Conservation (phyloP, 164 flowering plant genomes). For the Hamamelis virginiana region DNA sequence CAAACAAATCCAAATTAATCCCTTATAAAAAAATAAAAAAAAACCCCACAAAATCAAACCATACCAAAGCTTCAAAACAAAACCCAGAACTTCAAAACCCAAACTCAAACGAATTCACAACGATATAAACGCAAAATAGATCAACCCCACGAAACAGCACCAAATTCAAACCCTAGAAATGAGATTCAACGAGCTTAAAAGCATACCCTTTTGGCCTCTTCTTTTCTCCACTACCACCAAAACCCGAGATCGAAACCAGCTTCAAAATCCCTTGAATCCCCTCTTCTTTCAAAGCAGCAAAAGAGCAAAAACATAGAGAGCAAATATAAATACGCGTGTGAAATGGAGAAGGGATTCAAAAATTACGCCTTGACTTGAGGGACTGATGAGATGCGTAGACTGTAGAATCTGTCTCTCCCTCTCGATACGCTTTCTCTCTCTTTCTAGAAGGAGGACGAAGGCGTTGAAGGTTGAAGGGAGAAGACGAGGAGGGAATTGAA, state of each 20-base stretch:
- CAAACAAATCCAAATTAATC: neutral
- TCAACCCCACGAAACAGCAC: no score
- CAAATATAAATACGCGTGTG: neutral
- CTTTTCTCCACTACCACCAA: neutral
- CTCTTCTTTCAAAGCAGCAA: neutral
- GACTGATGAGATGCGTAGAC: neutral
- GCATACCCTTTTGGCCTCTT: constrained; percentile 7
- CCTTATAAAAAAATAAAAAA: constrained; percentile 1
- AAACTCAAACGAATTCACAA: constrained; percentile 4
- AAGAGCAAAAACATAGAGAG: neutral
- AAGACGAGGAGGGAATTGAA: neutral
- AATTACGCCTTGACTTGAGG: constrained; percentile 3
- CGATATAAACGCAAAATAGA: neutral
- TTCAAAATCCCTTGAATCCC: neutral
- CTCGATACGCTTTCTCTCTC: neutral
- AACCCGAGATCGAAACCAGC: neutral
- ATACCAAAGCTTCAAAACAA: constrained; percentile 2
- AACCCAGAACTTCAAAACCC: constrained; percentile 6
- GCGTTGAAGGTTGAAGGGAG: neutral
- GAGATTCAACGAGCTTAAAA: neutral
- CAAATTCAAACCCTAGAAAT: neutral
- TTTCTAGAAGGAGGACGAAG: neutral
- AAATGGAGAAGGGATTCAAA: neutral
- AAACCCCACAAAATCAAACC: constrained; percentile 8
- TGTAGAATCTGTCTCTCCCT: no score